Evolutionary conservation across 345 rosid genomes (phyloP), one percentile per base, ranked within the genome.

Genomic region (Clarkia xantiana): DNA sequence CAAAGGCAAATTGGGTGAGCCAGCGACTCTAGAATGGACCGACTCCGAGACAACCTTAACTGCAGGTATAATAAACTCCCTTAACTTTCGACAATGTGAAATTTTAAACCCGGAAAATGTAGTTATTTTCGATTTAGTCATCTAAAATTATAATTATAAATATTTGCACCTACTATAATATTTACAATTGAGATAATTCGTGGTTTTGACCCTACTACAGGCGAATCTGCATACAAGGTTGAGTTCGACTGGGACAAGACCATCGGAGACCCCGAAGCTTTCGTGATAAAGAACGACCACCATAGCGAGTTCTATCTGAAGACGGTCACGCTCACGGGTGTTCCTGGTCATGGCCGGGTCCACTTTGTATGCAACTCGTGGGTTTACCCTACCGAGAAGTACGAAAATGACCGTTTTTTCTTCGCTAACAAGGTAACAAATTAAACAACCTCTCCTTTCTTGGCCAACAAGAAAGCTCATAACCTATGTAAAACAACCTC

Each of bases 341-440:
- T 73, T 49, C 74, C 78, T 9, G 74, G 70, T 11, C 59, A 63
- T 23, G 72, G 72, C 25, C 56, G 58, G 45, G 49, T 66, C 52
- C 78, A 62, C 51, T 73, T 73, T 15, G 65, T 63, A 15, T 73
- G 78, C 78, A 73, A 73, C 52, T 69, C 78, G 0, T 73, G 78
- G 78, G 62, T 73, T 49, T 73, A 69, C 49, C 74, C 78, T 22
- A 47, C 69, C 18, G 45, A 60, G 29, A 44, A 38, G 14, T 66
- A 73, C 20, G 47, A 42, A n/a, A 51, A 61, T 17, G 67, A 66
- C 15, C 75, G 75, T 0, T 16, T 73, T 42, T 66, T 73, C 69
- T 73, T 73, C 43, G 9, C 72, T 3, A 73, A 69, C 64, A 70
- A 66, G 74, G 78, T 69, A 47, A 17, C 42, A 14, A n/a, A n/a